Evolutionary conservation across 805 yeast genomes (phyloP).

Genomic region (Debaryomyces maramus): DNA sequence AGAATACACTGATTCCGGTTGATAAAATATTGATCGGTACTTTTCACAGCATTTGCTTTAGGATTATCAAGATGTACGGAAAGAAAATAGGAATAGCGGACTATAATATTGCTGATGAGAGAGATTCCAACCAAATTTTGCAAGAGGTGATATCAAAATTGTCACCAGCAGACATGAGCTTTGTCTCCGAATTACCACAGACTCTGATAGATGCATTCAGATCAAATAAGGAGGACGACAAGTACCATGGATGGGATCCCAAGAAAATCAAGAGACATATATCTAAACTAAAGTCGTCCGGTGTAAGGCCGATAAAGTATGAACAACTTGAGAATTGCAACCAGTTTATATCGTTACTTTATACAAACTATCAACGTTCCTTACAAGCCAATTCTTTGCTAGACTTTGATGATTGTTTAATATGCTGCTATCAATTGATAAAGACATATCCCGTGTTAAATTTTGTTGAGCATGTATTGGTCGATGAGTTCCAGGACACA

Average conservation of each 20-base stretch:
- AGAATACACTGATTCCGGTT: slow-evolving; percentile 34
- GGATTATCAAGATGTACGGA: slow-evolving; percentile 60
- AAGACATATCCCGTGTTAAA: slow-evolving; percentile 45
- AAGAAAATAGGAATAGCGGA: slow-evolving; percentile 41
- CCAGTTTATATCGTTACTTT: slow-evolving; percentile 33
- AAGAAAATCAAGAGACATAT: slow-evolving; percentile 45
- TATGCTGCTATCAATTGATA: slow-evolving; percentile 54
- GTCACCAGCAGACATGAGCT: slow-evolving; percentile 17
- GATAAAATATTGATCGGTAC: slow-evolving; percentile 73
- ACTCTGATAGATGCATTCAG: slow-evolving; percentile 15
- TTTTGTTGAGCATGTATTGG: slow-evolving; percentile 66
- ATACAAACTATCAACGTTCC: slow-evolving; percentile 51
- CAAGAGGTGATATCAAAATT: slow-evolving; percentile 37
- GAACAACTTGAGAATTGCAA: slow-evolving; percentile 9
- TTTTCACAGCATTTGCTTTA: slow-evolving; percentile 79
- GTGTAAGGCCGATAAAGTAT: slow-evolving; percentile 45
- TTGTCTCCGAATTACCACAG: slow-evolving; percentile 12
- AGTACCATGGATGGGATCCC: slow-evolving; percentile 37
- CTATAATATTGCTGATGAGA: slow-evolving; percentile 63
- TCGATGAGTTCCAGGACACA: slow-evolving; percentile 96
- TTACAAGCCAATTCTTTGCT: slow-evolving; percentile 45
- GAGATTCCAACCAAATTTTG: slow-evolving; percentile 53
- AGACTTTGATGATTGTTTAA: slow-evolving; percentile 84
- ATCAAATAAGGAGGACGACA: slow-evolving; percentile 13
- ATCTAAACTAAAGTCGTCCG: slow-evolving; percentile 58